A percentile compares a stretch with the other conserved stretches of the same genome.
phyloP scores from a whole-genome alignment of 352 stramenopile species.

The Phytophthora europaea region DNA sequence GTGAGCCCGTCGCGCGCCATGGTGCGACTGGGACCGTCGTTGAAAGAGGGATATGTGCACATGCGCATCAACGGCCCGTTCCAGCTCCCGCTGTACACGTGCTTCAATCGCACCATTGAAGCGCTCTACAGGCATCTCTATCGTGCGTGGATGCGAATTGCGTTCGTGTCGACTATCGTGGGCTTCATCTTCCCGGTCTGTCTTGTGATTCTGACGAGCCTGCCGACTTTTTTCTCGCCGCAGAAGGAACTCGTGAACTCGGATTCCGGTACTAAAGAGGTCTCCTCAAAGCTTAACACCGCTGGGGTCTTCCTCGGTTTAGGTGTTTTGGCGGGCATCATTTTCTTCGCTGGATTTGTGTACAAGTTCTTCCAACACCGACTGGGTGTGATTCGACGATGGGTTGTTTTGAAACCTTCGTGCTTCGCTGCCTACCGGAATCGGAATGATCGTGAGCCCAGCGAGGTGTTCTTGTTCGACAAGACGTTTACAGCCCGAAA shows the following conservation, averaged over 20 bases:
- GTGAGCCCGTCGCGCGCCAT: constrained; percentile 82
- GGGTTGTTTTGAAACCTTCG: constrained; percentile 89
- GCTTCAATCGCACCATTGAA: constrained; percentile 88
- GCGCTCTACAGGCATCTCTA: constrained; percentile 87
- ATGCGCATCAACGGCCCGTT: constrained; percentile 92
- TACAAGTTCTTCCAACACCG: constrained; percentile 92
- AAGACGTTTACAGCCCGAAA: constrained; percentile 83
- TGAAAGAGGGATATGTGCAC: constrained; percentile 91
- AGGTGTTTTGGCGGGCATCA: constrained; percentile 54
- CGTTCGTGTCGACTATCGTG: constrained; percentile 84
- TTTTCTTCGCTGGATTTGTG: constrained; percentile 81
- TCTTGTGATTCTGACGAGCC: constrained; percentile 77
- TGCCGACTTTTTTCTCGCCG: constrained; percentile 73
- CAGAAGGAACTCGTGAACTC: constrained; percentile 68
- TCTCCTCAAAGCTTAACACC: constrained; percentile 62
- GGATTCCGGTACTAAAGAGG: constrained; percentile 42
- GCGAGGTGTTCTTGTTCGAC: constrained; percentile 90
- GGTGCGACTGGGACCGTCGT: constrained; percentile 76
- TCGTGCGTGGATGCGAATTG: constrained; percentile 88
- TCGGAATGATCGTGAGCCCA: constrained; percentile 80
- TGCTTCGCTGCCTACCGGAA: constrained; percentile 87
- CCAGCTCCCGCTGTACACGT: constrained; percentile 87
- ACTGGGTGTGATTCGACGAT: constrained; percentile 86
- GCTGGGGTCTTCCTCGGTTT: constrained; percentile 69
- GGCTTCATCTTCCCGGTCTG: constrained; percentile 85